These are phyloP conservation scores for Taphrina wiesneri DNA, from an alignment of 1,139 yeast genomes.

Conservation along the genomic window DNA sequence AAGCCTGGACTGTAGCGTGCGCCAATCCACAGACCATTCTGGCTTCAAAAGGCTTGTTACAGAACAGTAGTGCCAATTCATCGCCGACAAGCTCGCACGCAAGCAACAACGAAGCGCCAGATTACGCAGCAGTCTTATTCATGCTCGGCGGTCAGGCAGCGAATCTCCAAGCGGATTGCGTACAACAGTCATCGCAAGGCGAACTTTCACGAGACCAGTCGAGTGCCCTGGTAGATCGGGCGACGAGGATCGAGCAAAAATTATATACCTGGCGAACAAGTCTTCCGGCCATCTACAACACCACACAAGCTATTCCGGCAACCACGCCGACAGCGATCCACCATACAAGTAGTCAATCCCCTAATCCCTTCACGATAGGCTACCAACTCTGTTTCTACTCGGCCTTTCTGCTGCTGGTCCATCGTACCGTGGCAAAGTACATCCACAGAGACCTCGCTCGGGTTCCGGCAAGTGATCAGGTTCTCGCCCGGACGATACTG, in stretches of 20 bases:
- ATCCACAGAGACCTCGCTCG: neutral
- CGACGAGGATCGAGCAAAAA: neutral
- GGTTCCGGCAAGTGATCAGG: constrained; percentile 9
- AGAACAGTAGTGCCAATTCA: neutral
- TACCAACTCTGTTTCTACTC: constrained; percentile 19
- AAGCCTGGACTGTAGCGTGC: constrained; percentile 6
- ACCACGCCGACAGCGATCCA: neutral
- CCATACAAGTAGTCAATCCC: neutral
- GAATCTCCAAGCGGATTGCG: constrained; percentile 5
- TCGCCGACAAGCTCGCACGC: neutral
- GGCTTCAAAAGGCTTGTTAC: neutral
- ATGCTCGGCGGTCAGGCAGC: constrained; percentile 26
- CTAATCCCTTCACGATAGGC: neutral
- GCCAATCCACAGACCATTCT: constrained; percentile 3
- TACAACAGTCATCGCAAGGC: neutral
- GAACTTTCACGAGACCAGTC: neutral
- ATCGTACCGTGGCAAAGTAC: constrained; percentile 13
- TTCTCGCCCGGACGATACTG: constrained; percentile 6
- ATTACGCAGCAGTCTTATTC: constrained; percentile 21
- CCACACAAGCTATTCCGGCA: neutral
- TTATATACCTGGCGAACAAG: constrained; percentile 6
- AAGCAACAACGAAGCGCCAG: neutral
- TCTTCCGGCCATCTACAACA: constrained; percentile 7
- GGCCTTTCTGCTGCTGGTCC: constrained; percentile 9
- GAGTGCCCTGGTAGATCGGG: neutral